phyloP scores from a whole-genome alignment of 2,329 filamentous ascomycete species.

The Neoarthrinium moseri region DNA sequence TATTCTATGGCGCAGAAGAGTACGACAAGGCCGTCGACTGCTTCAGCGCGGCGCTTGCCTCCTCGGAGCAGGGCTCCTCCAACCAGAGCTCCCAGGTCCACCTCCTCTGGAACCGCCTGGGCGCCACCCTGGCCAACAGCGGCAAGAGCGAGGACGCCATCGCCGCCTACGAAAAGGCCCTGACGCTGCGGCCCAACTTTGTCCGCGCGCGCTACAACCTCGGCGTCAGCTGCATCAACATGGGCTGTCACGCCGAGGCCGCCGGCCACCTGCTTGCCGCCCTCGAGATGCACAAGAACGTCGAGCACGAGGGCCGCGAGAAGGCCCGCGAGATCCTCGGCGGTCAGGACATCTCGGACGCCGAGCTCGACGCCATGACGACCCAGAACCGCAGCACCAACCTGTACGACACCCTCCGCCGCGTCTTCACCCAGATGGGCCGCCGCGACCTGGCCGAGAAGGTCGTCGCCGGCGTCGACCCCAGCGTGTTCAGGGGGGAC shows the following conservation, averaged over 20 bases:
- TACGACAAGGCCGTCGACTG: conserved; percentile 99
- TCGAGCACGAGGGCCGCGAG: conserved; percentile 80
- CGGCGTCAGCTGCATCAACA: conserved; percentile 95
- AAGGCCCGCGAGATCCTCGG: conserved; percentile 82
- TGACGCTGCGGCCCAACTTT: conserved; percentile 90
- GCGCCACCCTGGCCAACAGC: conserved; percentile 92
- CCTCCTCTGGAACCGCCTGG: conserved; percentile 94
- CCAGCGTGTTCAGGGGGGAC: conserved; percentile 82
- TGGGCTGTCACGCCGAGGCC: conserved; percentile 90
- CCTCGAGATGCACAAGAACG: conserved; percentile 91
- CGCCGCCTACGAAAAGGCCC: conserved; percentile 89
- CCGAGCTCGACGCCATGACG: conserved; percentile 80
- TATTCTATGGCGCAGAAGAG: conserved; percentile 97
- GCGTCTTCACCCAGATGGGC: conserved; percentile 97
- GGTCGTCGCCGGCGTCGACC: conserved; percentile 87
- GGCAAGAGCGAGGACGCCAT: conserved; percentile 95
- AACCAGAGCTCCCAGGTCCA: conserved; percentile 88
- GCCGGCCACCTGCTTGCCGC: conserved; percentile 90
- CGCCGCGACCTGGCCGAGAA: conserved; percentile 82
- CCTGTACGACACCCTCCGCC: conserved; percentile 86
- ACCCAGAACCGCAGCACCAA: conserved; percentile 97
- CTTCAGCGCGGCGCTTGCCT: conserved; percentile 87
- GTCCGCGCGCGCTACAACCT: conserved; percentile 96
- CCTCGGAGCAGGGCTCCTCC: conserved; percentile 76
- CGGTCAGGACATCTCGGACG: conserved; percentile 54